A percentile compares a stretch with the other conserved stretches of the same genome.
Evolutionary conservation across 495 filamentous ascomycete species (phyloP).

Genomic region (Astrothelium macrocarpum): DNA sequence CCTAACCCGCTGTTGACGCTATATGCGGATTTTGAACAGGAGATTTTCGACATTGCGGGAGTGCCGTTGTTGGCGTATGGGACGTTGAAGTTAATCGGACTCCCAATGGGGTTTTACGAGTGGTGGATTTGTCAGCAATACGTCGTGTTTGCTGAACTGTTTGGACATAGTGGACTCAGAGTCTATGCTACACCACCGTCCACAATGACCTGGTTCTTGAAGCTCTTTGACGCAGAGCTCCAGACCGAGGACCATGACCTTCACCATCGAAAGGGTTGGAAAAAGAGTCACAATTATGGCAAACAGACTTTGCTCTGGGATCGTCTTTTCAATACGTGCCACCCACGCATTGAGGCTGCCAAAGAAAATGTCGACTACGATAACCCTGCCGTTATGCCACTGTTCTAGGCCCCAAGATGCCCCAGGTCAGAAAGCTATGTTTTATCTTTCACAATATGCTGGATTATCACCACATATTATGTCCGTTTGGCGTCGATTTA

Average conservation of each 20-base stretch:
- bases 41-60: constrained; percentile 6
- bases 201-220: neutral
- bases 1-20: constrained; percentile 7
- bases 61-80: constrained; percentile 5
- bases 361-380: neutral
- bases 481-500: too few species aligned
- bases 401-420: neutral
- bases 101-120: constrained; percentile 10
- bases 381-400: neutral
- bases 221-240: constrained; percentile 7
- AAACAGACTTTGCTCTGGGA: constrained; percentile 11
- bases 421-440: too few species aligned
- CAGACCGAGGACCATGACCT: constrained; percentile 8
- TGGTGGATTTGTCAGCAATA: constrained; percentile 10
- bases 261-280: constrained; percentile 11
- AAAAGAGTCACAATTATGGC: constrained; percentile 10
- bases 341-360: neutral
- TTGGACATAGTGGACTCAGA: constrained; percentile 4
- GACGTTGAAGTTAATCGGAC: constrained; percentile 6
- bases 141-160: constrained; percentile 7
- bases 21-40: constrained; percentile 7
- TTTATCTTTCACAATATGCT: too few species aligned
- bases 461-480: too few species aligned
- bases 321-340: constrained; percentile 4
- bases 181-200: neutral